Evolutionary conservation across 768 basidiomycete genomes (phyloP).

Genomic region (Naganishia vishniacii): DNA sequence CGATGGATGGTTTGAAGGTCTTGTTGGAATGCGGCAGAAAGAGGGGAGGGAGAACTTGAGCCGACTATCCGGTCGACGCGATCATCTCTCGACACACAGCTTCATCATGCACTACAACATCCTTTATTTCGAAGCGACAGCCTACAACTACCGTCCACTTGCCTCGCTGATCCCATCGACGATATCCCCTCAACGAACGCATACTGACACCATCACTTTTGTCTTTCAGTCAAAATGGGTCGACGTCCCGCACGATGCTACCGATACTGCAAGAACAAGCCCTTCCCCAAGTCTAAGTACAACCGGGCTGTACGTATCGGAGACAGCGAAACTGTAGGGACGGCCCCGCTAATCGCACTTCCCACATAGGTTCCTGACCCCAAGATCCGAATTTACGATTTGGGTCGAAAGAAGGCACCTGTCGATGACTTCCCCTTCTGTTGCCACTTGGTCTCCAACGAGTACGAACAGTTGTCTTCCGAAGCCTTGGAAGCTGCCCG

Average conservation of each 20-base stretch:
- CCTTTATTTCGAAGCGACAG: no score
- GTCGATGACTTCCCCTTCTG: slow-evolving; percentile 97
- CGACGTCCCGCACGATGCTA: slow-evolving; percentile 97
- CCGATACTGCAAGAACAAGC: slow-evolving; percentile 99
- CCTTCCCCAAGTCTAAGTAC: slow-evolving; percentile 52
- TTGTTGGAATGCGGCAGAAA: no score
- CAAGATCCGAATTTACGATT: slow-evolving; percentile 96
- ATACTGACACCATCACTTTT: neutral
- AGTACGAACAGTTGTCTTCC: slow-evolving; percentile 91
- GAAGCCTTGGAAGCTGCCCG: slow-evolving; percentile 97
- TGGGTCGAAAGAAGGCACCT: slow-evolving; percentile 88
- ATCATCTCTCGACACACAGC: no score
- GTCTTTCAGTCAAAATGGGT: slow-evolving; percentile 63
- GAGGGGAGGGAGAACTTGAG: no score
- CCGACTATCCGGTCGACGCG: no score
- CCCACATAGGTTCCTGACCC: slow-evolving; percentile 42
- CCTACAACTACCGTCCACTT: neutral
- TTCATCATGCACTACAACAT: no score
- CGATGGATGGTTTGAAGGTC: no score
- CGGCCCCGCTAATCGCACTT: neutral
- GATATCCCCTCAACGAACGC: neutral
- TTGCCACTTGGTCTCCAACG: slow-evolving; percentile 91
- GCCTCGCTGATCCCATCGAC: neutral
- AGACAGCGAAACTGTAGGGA: neutral
- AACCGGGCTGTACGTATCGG: slow-evolving; percentile 28